Base-by-base conservation (phyloP, 2,329 filamentous ascomycete genomes). In the Cytospora paraplurivora region DNA sequence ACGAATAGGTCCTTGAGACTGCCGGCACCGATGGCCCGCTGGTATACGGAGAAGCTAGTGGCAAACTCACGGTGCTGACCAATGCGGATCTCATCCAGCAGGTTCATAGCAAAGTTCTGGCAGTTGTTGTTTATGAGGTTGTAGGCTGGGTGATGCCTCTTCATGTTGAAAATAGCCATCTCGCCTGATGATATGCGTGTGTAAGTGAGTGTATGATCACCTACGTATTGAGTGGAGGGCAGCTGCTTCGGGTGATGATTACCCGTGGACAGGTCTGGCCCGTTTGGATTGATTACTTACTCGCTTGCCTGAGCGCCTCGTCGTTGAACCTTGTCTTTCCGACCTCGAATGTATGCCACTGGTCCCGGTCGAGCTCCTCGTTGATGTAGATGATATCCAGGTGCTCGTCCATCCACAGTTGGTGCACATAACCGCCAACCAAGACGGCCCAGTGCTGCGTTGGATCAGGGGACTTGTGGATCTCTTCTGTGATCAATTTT, bases 121-220 rank as follows among this genome's bases (percentile, higher is more conserved):
- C 84, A 86, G 72, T 86, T 86, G 71, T 86, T 86, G 66, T 76
- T 81, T 70, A 86, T 85, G 62, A 86, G 76, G 60, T 85, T 85
- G 72, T 86, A 86, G 0, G 75, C 80, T 0, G 82, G 77, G 11
- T 78, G 76, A 56, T 74, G 77, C 38, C 77, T 71, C 7, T 83
- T 74, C 69, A 86, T 85, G 17, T 77, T 77, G 21, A 80, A 76
- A 41, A 86, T 85, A 0, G 82, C 79, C 67, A 79, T 80, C 63
- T 85, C 82, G 19, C 79, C 82, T 82, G 59, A 8, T 35, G 11
- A 33, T 17, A 27, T 27, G 27, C 27, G 13, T 19, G 4, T 8
- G 33, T 49, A 34, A 34, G 62, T 51, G 3, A 49, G 34, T 6
- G 41, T 15, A 27, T 27, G 27, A 27, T 27, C 27, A 27, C 27